These are phyloP conservation scores for Casuarina cunninghamiana DNA, from an alignment of 306 rosid genomes.

Conservation along the genomic window DNA sequence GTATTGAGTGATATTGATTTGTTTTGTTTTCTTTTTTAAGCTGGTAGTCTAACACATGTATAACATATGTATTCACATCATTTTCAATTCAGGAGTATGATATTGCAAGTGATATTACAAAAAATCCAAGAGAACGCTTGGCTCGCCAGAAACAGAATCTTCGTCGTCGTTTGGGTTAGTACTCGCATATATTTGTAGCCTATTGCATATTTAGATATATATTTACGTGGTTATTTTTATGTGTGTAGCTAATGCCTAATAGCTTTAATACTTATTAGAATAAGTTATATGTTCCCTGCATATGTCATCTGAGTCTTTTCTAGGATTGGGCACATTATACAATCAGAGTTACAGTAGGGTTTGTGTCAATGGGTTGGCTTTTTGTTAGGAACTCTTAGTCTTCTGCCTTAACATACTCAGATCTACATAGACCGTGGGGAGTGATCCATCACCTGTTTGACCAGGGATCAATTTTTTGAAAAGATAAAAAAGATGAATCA, in stretches of 20 bases:
- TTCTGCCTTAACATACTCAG: neutral
- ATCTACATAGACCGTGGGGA: neutral
- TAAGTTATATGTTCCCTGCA: neutral
- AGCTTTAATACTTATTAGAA: no score
- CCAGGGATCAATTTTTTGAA: no score
- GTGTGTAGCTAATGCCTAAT: neutral
- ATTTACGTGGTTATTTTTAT: neutral
- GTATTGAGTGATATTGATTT: neutral
- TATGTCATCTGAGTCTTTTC: neutral
- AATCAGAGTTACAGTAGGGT: neutral
- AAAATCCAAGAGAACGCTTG: conserved; percentile 83
- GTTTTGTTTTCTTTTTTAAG: neutral
- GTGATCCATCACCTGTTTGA: neutral
- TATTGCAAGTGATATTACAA: conserved; percentile 60
- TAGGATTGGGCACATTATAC: neutral
- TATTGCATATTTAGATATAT: neutral
- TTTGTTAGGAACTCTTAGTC: neutral
- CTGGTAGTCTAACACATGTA: neutral
- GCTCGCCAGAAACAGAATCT: conserved; percentile 96
- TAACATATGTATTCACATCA: neutral
- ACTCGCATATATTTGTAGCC: neutral
- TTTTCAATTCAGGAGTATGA: conserved; percentile 81
- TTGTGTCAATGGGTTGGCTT: neutral
- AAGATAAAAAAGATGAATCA: no score
- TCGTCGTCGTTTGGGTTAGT: conserved; percentile 82